phyloP scores from a whole-genome alignment of 1,139 yeast genomes.

The Williopsis jadinii region DNA sequence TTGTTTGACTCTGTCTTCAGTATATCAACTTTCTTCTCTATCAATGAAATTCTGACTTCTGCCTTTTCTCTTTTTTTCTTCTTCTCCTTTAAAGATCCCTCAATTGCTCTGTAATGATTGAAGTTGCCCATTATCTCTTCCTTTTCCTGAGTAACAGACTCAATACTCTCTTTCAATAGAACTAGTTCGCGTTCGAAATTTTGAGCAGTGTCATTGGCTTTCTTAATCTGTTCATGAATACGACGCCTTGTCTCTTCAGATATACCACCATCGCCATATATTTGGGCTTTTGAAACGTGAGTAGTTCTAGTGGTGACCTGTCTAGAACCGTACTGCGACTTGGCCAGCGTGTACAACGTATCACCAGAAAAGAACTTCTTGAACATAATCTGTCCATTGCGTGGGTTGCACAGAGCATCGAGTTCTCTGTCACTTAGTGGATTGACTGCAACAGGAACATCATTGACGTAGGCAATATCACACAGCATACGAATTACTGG shows the following conservation, averaged over 20 bases:
- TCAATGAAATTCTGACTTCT: slow-evolving; percentile 18
- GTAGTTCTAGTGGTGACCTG: slow-evolving; percentile 34
- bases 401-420: slow-evolving; percentile 30
- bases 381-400: slow-evolving; percentile 37
- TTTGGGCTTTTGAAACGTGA: slow-evolving; percentile 14
- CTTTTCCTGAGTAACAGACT: slow-evolving; percentile 19
- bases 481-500: slow-evolving; percentile 73
- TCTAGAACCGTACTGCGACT: slow-evolving; percentile 53
- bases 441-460: slow-evolving; percentile 53
- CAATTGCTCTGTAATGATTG: not conserved
- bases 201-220: slow-evolving; percentile 9
- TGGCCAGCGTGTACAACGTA: slow-evolving; percentile 39
- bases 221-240: slow-evolving; percentile 19
- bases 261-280: slow-evolving; percentile 40
- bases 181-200: slow-evolving; percentile 20
- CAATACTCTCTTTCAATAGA: slow-evolving; percentile 19
- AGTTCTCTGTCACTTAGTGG: slow-evolving; percentile 37
- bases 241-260: slow-evolving; percentile 27
- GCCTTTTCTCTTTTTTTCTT: slow-evolving; percentile 14
- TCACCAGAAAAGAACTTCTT: slow-evolving; percentile 56
- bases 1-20: slow-evolving; percentile 20
- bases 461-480: slow-evolving; percentile 47
- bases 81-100: slow-evolving; percentile 12
- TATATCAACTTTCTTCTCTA: slow-evolving; percentile 25
- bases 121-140: slow-evolving; percentile 13